Evolutionary conservation across 495 filamentous ascomycete species (phyloP).

Genomic region (Xylaria nigripes): DNA sequence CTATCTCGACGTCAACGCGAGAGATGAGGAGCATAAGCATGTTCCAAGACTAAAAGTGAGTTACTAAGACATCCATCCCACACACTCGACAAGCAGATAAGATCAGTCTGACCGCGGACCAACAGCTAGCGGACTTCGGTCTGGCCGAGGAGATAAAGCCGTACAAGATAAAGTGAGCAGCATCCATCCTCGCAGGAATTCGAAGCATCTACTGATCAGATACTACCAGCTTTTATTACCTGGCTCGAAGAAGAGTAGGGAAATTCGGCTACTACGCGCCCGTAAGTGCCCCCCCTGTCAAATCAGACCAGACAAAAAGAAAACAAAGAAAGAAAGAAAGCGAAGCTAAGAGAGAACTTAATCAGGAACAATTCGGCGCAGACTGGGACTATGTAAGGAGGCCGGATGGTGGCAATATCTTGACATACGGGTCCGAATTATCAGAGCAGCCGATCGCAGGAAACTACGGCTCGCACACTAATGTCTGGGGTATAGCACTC

Average conservation of each 20-base stretch:
- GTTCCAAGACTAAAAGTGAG: conserved; percentile 17
- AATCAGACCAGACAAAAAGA: no score
- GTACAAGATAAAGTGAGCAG: conserved; percentile 11
- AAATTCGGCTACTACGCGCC: conserved; percentile 14
- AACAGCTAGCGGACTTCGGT: conserved; percentile 17
- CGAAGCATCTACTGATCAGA: not conserved
- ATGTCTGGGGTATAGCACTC: conserved; percentile 14
- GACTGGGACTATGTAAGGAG: conserved; percentile 12
- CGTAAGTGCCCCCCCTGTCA: not conserved
- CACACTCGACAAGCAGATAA: not conserved
- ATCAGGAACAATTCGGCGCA: conserved; percentile 16
- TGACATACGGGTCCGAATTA: conserved; percentile 2
- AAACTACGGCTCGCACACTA: conserved; percentile 10
- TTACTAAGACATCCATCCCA: not conserved
- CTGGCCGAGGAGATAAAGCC: conserved; percentile 1
- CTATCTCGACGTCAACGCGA: conserved; percentile 1
- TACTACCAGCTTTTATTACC: not conserved
- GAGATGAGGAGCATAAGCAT: conserved; percentile 11
- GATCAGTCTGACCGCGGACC: not conserved
- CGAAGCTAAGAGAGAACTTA: no score
- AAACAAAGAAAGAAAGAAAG: no score
- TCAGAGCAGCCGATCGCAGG: conserved; percentile 8
- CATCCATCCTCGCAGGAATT: not conserved
- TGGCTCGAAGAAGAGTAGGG: not conserved
- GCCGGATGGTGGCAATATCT: not conserved